These are phyloP conservation scores for Zelonia costaricensis DNA, from an alignment of 208 protist genomes.

Conservation along the genomic window DNA sequence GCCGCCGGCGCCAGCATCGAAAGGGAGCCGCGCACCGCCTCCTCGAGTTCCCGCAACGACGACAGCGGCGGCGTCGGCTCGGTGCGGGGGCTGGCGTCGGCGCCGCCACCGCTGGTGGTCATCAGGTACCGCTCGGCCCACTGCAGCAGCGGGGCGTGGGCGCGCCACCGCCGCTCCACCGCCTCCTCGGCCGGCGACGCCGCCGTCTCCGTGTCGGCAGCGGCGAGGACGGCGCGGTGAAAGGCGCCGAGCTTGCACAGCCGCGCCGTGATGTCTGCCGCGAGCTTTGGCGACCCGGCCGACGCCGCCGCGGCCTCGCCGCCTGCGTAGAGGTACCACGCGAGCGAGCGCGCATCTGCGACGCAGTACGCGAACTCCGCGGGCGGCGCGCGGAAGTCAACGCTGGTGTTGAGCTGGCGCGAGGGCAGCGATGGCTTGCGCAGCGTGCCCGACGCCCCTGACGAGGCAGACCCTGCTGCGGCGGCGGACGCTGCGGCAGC, in stretches of 20 bases:
- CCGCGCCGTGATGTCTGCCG: constrained; percentile 10
- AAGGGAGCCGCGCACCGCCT: not conserved
- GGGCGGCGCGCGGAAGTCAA: constrained; percentile 4
- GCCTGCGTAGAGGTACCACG: constrained; percentile 9
- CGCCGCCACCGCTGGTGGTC: not conserved
- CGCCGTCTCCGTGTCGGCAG: not conserved
- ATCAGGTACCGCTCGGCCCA: constrained; percentile 20
- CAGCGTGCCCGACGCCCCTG: not conserved
- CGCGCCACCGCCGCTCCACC: constrained; percentile 11
- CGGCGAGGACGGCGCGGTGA: constrained; percentile 9
- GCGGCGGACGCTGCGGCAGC: not conserved
- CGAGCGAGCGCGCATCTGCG: not conserved
- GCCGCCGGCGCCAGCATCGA: not conserved
- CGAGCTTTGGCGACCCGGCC: constrained; percentile 3
- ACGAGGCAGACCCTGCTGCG: not conserved
- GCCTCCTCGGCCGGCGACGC: not conserved
- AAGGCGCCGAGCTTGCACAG: constrained; percentile 15
- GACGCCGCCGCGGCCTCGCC: not conserved
- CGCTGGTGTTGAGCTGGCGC: not conserved
- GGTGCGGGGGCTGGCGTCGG: not conserved
- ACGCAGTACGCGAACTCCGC: constrained; percentile 12
- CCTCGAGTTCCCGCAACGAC: too few relatives aligned
- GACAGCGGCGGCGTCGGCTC: too few relatives aligned
- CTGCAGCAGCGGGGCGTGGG: constrained; percentile 15
- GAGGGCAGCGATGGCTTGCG: not conserved